Conservation (phyloP, 2,329 filamentous ascomycete genomes). For the Nothophaeocryptopus gaeumannii region DNA sequence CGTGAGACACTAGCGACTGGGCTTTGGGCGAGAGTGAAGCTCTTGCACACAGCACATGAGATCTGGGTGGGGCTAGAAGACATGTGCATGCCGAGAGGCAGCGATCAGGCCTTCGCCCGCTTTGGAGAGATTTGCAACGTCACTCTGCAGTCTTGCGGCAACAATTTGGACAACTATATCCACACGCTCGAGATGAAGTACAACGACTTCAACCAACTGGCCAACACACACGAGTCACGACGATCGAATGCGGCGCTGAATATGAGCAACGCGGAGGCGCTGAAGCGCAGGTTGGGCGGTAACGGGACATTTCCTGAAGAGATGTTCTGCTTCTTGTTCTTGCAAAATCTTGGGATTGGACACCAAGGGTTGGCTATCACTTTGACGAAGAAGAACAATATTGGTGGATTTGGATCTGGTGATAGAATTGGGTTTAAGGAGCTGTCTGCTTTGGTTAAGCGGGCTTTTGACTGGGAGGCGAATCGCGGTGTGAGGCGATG, state of each 20-base stretch:
- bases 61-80: conserved; percentile 32
- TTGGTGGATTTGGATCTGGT: conserved; percentile 34
- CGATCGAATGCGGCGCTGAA: conserved; percentile 12
- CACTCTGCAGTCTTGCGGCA: conserved; percentile 24
- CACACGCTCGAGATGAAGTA: conserved; percentile 27
- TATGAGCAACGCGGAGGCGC: conserved; percentile 9
- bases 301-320: conserved; percentile 28
- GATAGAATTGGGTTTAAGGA: conserved; percentile 30
- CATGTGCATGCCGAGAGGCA: conserved; percentile 30
- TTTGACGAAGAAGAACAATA: conserved; percentile 31
- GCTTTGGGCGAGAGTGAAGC: conserved; percentile 27
- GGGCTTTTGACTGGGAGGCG: conserved; percentile 23
- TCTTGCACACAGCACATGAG: conserved; percentile 23
- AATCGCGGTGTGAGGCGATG: no score
- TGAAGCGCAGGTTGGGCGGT: conserved; percentile 13
- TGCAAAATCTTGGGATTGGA: conserved; percentile 28
- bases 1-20: conserved; percentile 24
- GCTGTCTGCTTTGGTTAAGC: conserved; percentile 25
- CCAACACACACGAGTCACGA: conserved; percentile 18
- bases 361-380: conserved; percentile 25
- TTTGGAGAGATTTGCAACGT: conserved; percentile 27
- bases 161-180: conserved; percentile 29
- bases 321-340: conserved; percentile 31
- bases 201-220: conserved; percentile 26
- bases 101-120: conserved; percentile 27